phyloP scores from a whole-genome alignment of 192 early-diverging fungal species.

The Podila epicladia region DNA sequence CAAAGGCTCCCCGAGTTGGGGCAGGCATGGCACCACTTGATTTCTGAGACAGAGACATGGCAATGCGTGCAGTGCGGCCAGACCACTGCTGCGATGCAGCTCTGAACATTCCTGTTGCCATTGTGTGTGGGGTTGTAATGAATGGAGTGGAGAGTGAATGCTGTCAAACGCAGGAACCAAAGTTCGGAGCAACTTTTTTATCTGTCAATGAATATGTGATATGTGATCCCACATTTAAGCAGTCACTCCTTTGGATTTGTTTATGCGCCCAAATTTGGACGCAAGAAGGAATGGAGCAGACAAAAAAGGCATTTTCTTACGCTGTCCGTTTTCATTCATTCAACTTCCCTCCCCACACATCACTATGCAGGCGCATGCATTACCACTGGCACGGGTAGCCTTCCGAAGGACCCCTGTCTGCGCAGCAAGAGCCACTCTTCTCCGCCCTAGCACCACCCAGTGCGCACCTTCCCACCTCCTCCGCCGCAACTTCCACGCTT shows the following conservation, averaged over 20 bases:
- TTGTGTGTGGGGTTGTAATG: neutral
- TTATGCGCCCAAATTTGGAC: neutral
- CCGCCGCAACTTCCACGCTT: slow-evolving; percentile 32
- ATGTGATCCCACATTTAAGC: neutral
- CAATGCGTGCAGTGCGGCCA: slow-evolving; percentile 1
- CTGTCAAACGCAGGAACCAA: neutral
- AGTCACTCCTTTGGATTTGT: neutral
- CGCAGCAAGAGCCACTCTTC: neutral
- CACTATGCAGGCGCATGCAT: slow-evolving; percentile 13
- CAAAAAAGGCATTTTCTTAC: slow-evolving; percentile 1
- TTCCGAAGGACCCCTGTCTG: slow-evolving; percentile 1
- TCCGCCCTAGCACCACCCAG: neutral
- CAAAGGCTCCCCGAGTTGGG: neutral
- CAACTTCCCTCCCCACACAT: neutral
- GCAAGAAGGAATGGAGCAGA: neutral
- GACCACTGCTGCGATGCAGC: slow-evolving; percentile 25
- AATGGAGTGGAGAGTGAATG: slow-evolving; percentile 2
- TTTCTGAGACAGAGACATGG: neutral
- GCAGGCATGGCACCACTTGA: neutral
- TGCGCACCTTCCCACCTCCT: slow-evolving; percentile 11
- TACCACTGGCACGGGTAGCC: slow-evolving; percentile 19
- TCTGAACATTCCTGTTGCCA: slow-evolving; percentile 36
- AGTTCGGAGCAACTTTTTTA: neutral
- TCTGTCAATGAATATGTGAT: neutral
- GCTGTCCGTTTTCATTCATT: neutral